phyloP scores from a whole-genome alignment of 164 flowering plant genomes.

The Stephania yunnanensis region DNA sequence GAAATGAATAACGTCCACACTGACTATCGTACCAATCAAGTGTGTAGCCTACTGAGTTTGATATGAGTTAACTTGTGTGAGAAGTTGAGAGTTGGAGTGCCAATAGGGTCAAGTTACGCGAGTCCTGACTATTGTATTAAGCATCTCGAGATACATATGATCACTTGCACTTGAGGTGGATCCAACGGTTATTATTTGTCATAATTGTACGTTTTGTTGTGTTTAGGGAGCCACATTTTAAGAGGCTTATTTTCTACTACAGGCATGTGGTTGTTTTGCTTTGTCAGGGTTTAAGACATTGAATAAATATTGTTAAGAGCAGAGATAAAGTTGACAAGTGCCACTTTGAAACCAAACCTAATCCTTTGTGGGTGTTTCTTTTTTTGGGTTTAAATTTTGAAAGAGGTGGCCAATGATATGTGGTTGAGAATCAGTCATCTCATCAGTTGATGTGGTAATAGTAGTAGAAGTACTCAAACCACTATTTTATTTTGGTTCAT shows the following conservation, averaged over 20 bases:
- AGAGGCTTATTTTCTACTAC: background rate
- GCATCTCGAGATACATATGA: too few species aligned
- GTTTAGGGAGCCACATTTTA: background rate
- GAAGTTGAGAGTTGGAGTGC: too few species aligned
- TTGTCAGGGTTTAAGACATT: conserved; percentile 12
- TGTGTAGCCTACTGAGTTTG: too few species aligned
- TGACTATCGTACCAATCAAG: too few species aligned
- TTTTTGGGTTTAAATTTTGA: conserved; percentile 11
- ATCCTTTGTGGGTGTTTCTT: conserved; percentile 8
- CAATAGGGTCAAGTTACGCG: too few species aligned
- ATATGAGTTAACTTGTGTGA: too few species aligned
- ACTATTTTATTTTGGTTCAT: background rate
- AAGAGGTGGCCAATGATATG: conserved; percentile 2
- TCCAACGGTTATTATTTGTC: too few species aligned
- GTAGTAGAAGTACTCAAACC: background rate
- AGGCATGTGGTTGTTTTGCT: background rate
- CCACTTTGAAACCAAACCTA: conserved; percentile 5
- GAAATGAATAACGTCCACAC: too few species aligned
- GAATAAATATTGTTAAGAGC: conserved; percentile 8
- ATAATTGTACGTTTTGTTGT: too few species aligned
- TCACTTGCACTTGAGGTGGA: too few species aligned
- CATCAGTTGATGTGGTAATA: background rate
- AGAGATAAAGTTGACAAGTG: background rate
- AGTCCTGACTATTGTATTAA: too few species aligned
- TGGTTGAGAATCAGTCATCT: background rate